phyloP scores from a whole-genome alignment of 2,329 filamentous ascomycete species.

The Pseudocercospora crystallina region DNA sequence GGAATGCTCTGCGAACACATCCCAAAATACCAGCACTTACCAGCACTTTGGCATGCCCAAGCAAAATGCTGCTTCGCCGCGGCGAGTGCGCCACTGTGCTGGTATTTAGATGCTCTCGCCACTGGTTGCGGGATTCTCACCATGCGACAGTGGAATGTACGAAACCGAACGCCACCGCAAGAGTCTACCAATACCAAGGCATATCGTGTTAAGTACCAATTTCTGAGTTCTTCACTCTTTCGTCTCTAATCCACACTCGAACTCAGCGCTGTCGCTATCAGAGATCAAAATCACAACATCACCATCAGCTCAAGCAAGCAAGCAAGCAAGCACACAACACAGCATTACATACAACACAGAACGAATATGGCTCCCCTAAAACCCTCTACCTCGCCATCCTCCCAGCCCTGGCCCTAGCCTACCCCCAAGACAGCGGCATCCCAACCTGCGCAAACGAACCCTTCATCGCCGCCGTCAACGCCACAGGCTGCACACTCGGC shows the following conservation, averaged over 20 bases:
- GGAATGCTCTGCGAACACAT: too few species aligned
- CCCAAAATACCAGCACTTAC: too few species aligned
- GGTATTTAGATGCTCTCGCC: too few species aligned
- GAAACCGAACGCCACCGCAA: slow-evolving; percentile 1
- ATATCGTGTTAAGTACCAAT: not conserved
- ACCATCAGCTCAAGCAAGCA: not conserved
- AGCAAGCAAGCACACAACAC: not conserved
- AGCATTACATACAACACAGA: not conserved
- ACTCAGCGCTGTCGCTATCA: not conserved
- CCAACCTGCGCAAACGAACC: slow-evolving; percentile 19
- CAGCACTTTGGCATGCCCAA: too few species aligned
- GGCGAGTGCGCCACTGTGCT: too few species aligned
- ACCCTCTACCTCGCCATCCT: not conserved
- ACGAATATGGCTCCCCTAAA: slow-evolving; percentile 10
- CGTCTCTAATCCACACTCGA: not conserved
- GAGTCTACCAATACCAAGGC: not conserved
- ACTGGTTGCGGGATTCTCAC: not conserved
- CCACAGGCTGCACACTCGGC: slow-evolving; percentile 14
- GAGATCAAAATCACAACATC: not conserved
- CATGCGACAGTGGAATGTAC: slow-evolving; percentile 11
- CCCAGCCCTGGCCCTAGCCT: slow-evolving; percentile 9
- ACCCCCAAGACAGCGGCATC: slow-evolving; percentile 17
- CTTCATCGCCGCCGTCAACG: slow-evolving; percentile 14
- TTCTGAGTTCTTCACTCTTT: slow-evolving; percentile 1
- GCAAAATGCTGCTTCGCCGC: too few species aligned